Evolutionary conservation across 371 early-diverging fungal genomes (phyloP), one percentile per base, ranked within the genome.

Genomic region (Apophysomyces trapeziformis): DNA sequence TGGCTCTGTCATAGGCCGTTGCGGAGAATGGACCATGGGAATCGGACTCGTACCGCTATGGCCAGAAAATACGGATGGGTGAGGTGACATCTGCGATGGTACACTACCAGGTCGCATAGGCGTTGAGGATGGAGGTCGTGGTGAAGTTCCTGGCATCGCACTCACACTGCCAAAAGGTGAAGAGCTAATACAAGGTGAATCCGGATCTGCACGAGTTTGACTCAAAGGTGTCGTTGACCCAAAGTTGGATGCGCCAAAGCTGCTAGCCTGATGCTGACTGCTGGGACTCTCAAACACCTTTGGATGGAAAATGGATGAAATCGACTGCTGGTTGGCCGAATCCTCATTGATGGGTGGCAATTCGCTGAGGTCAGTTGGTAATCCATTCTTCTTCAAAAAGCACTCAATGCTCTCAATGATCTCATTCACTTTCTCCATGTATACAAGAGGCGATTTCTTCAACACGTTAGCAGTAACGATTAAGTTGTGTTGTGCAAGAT

Each of bases 341-440:
- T 70, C 68, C 50, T 77, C 75, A n/a, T 68, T 78, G 60, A 75
- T 69, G 58, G 71, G 63, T 14, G 84, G 84, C 2, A 84, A 32
- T 11, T 73, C 74, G 67, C 61, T 66, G 68, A 78, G 58, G 64
- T 68, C 72, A 57, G 59, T 73, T 47, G 66, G 70, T 50, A 46
- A 64, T 7, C 35, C 66, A 69, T 67, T 68, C 71, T 63, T 76
- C 65, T 67, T 75, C 75, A 70, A 70, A 46, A 69, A 74, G 38
- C 50, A 74, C 39, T 70, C 77, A 46, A 74, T 82, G 68, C 65
- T 75, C 63, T 70, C 73, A 66, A 75, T 78, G 65, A 74, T 80
- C 68, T 67, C 74, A 59, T 73, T 68, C 50, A 87, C 73, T 64
- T 83, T 83, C 7, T 76, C 77, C 81, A 83, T 85, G 36, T 86